phyloP scores from a whole-genome alignment of 768 basidiomycete genomes.

The Hericium rajendrae region DNA sequence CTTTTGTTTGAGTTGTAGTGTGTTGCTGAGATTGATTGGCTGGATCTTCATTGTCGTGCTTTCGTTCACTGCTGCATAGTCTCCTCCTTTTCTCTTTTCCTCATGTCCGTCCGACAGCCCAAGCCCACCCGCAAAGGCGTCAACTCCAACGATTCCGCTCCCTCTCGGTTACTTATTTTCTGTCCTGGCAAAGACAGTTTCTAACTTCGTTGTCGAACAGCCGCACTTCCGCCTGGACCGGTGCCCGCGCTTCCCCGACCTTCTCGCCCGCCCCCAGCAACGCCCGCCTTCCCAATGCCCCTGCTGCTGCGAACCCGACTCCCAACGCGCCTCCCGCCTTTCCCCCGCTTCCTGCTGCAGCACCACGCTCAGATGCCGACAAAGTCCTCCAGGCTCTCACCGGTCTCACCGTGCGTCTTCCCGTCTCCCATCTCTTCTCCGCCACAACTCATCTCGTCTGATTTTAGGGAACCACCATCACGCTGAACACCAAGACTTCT shows the following conservation, averaged over 20 bases:
- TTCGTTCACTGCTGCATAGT: constrained; percentile 3
- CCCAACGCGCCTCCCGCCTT: constrained; percentile 15
- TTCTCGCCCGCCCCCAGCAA: constrained; percentile 43
- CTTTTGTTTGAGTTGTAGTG: not conserved
- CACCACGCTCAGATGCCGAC: constrained; percentile 35
- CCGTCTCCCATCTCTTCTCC: not conserved
- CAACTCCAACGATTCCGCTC: constrained; percentile 32
- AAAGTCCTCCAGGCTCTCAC: constrained; percentile 54
- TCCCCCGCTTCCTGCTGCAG: constrained; percentile 16
- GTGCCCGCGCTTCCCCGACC: constrained; percentile 55
- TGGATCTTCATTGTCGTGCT: constrained; percentile 22
- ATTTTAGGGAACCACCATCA: constrained; percentile 65
- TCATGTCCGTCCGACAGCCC: constrained; percentile 35
- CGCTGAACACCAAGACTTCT: constrained; percentile 60
- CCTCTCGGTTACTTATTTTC: constrained; percentile 36
- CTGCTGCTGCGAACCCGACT: constrained; percentile 32
- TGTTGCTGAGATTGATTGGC: constrained; percentile 11
- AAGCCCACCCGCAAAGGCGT: constrained; percentile 57
- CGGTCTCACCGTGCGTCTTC: constrained; percentile 56
- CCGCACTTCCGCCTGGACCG: constrained; percentile 52
- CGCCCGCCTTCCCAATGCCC: constrained; percentile 32
- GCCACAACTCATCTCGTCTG: constrained; percentile 4
- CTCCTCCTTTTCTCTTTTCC: constrained; percentile 15
- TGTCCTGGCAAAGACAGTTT: constrained; percentile 7
- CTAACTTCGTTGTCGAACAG: constrained; percentile 14